A percentile compares a stretch with the other conserved stretches of the same genome.
Conservation (phyloP, 371 early-diverging fungal genomes). For the Parasitella parasitica region DNA sequence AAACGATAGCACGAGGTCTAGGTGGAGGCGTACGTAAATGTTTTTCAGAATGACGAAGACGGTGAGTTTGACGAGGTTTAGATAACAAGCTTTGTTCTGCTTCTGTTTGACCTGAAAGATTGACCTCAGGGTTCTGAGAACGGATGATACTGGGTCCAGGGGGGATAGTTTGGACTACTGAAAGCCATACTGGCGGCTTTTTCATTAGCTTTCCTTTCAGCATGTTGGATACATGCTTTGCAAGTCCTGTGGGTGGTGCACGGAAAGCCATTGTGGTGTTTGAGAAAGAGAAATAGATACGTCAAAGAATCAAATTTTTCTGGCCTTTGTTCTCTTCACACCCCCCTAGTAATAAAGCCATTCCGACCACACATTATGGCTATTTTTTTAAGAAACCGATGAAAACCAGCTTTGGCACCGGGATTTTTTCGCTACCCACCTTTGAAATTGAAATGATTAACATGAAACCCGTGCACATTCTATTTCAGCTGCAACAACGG, state of each 20-base stretch:
- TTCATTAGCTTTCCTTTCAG: slow-evolving; percentile 57
- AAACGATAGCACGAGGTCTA: slow-evolving; percentile 70
- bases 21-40: slow-evolving; percentile 56
- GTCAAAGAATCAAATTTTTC: neutral
- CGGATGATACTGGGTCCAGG: slow-evolving; percentile 69
- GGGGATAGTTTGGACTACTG: slow-evolving; percentile 58
- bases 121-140: slow-evolving; percentile 40
- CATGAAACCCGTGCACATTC: too few relatives aligned
- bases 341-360: neutral
- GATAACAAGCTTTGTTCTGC: slow-evolving; percentile 34
- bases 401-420: too few relatives aligned
- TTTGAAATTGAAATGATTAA: too few relatives aligned
- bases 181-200: slow-evolving; percentile 63
- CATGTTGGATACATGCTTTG: slow-evolving; percentile 48
- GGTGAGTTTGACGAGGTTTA: slow-evolving; percentile 18
- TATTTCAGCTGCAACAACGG: too few relatives aligned
- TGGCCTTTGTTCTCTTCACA: neutral
- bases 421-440: too few relatives aligned
- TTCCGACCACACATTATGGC: too few relatives aligned
- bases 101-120: slow-evolving; percentile 38
- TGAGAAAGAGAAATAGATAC: neutral
- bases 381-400: too few relatives aligned
- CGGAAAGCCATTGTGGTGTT: slow-evolving; percentile 38
- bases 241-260: slow-evolving; percentile 39
- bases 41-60: slow-evolving; percentile 49